phyloP scores from a whole-genome alignment of 2,329 filamentous ascomycete species.

The Leptographium procerum region DNA sequence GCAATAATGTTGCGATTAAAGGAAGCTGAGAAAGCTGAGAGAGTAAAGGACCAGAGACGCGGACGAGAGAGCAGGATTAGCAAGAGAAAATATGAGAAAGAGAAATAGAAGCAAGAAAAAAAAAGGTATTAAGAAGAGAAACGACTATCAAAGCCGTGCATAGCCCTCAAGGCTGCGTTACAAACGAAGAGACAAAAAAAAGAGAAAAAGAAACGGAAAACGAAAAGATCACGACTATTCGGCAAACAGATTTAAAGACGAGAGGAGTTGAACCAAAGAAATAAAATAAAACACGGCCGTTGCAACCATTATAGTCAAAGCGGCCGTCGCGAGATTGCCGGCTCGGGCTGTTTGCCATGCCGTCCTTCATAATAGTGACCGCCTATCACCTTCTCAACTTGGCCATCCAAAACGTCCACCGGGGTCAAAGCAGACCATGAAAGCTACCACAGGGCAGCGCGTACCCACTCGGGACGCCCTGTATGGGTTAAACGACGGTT shows the following conservation, averaged over 20 bases:
- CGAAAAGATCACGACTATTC: not conserved
- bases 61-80: not conserved
- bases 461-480: not conserved
- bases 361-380: too few relatives aligned
- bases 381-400: not conserved
- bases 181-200: not conserved
- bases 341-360: not conserved
- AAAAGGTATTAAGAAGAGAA: not conserved
- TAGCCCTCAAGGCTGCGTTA: not conserved
- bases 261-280: not conserved
- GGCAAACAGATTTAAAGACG: not conserved
- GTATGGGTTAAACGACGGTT: too few relatives aligned
- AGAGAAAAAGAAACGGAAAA: not conserved
- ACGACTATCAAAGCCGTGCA: not conserved
- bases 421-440: too few relatives aligned
- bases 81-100: not conserved
- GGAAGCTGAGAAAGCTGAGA: not conserved
- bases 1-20: not conserved
- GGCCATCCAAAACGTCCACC: not conserved
- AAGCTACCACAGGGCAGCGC: not conserved
- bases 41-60: not conserved
- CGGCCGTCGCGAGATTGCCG: not conserved
- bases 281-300: not conserved
- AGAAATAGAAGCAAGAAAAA: not conserved
- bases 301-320: not conserved